These are phyloP conservation scores for Singerocomus rubriflavus DNA, from an alignment of 1,284 basidiomycete species.

Conservation along the genomic window DNA sequence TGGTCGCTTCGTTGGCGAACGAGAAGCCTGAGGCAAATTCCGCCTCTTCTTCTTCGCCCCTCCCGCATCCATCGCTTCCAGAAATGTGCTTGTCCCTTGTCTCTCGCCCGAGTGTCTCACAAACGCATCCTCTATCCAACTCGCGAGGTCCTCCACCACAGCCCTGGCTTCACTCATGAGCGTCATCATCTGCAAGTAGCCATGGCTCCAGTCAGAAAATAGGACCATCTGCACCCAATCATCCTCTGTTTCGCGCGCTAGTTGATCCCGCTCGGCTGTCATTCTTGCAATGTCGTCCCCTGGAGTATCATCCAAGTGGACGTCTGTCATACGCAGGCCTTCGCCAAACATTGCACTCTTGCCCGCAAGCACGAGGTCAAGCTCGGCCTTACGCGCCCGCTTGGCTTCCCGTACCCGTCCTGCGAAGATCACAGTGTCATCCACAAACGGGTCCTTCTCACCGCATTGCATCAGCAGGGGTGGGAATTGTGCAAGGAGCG, in stretches of 20 bases:
- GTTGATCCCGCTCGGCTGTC: conserved; percentile 54
- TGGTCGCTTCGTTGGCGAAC: conserved; percentile 25
- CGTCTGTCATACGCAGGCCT: conserved; percentile 44
- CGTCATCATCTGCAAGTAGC: conserved; percentile 91
- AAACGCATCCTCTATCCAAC: conserved; percentile 89
- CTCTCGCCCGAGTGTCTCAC: conserved; percentile 34
- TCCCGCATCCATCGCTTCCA: conserved; percentile 15
- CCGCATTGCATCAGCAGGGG: conserved; percentile 91
- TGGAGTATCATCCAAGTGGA: conserved; percentile 14
- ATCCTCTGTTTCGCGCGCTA: conserved; percentile 73
- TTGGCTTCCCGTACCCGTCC: conserved; percentile 93
- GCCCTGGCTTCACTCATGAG: conserved; percentile 81
- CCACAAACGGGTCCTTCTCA: conserved; percentile 96
- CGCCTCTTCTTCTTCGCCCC: conserved; percentile 20
- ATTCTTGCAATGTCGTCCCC: conserved; percentile 41
- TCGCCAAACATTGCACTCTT: conserved; percentile 59
- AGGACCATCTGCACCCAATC: conserved; percentile 96
- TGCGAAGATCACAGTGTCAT: conserved; percentile 93
- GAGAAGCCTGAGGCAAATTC: conserved; percentile 21
- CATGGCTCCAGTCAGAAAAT: conserved; percentile 90
- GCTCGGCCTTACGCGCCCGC: conserved; percentile 69
- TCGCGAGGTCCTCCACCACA: conserved; percentile 86
- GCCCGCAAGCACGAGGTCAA: conserved; percentile 53
- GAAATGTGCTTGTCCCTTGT: conserved; percentile 12
- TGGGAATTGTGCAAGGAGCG: conserved; percentile 88